Percentiles rank a stretch among this genome's conserved stretches.
These are phyloP conservation scores for Fragilariopsis cylindrus DNA, from an alignment of 108 stramenopile species.

Conservation along the genomic window DNA sequence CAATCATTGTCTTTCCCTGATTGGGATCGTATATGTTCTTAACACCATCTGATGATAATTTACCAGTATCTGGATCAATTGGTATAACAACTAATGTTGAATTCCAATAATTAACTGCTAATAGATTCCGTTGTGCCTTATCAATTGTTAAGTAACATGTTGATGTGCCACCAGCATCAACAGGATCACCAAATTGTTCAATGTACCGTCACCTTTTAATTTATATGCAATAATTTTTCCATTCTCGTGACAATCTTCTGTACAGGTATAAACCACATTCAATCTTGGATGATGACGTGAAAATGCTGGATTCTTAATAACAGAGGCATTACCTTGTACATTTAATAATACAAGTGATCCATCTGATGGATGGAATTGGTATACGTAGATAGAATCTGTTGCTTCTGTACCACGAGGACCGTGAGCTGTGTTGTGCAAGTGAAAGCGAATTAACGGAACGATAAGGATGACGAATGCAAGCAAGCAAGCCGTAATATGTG, in stretches of 20 bases:
- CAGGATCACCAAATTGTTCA: constrained; percentile 65
- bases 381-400: constrained; percentile 75
- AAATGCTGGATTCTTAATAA: constrained; percentile 95
- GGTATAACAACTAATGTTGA: constrained; percentile 87
- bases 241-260: constrained; percentile 91
- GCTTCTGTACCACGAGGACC: constrained; percentile 86
- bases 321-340: constrained; percentile 59
- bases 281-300: constrained; percentile 82
- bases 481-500: neutral
- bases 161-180: constrained; percentile 88
- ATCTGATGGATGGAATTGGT: constrained; percentile 76
- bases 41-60: constrained; percentile 52
- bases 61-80: constrained; percentile 65
- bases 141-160: constrained; percentile 96
- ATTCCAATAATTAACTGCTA: constrained; percentile 96
- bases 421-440: constrained; percentile 56
- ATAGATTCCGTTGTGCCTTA: constrained; percentile 65
- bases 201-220: constrained; percentile 61
- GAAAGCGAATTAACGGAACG: constrained; percentile 12
- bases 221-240: constrained; percentile 82
- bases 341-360: constrained; percentile 85
- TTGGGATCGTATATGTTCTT: constrained; percentile 66
- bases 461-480: neutral
- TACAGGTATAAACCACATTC: constrained; percentile 96
- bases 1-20: constrained; percentile 62